Base-by-base conservation (phyloP, 805 yeast species). In the Nematodospora valgi region DNA sequence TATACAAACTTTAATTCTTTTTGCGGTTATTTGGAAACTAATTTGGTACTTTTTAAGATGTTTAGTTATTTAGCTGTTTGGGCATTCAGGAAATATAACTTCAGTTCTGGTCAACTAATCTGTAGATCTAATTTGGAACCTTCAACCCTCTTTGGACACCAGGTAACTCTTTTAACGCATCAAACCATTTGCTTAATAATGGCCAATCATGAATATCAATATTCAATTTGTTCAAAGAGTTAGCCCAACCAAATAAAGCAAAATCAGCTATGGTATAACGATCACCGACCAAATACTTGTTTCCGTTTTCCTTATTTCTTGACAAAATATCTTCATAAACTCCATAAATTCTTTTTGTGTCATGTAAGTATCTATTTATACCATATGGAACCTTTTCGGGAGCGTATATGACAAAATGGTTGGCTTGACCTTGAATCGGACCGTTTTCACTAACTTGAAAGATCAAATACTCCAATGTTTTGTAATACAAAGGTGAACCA, bases 391-490 rank as follows among this genome's bases (percentile, higher is more conserved):
- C 48, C 47, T 76, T 71, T 41, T 74, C 83, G 0, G 60, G 54
- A 5, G 81, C 76, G 46, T 38, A 67, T 4, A 37, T 13, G 2
- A 39, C 25, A 49, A 78, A 80, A 49, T 72, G 79, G 40, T 56
- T 51, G 27, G 73, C 74, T 50, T 79, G 84, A 8, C 86, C 85
- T 47, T 71, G 78, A 69, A 70, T 74, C 38, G 85, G 84, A 21
- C 81, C 74, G 17, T 43, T 40, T 33, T 43, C 41, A 6, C 80
- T 78, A 59, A 73, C 68, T 46, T 77, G 82, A 65, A 76, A 79
- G 27, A 65, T 63, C 6, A 72, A 44, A 72, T 80, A 69, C 43
- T 76, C 77, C 45, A 71, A 49, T 50, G 72, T 70, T 43, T 65
- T 69, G 55, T 74, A 80, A 53, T 78, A 80, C 30, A 56, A 56